phyloP scores from a whole-genome alignment of 345 rosid genomes.

The Anastatica hierochuntica region DNA sequence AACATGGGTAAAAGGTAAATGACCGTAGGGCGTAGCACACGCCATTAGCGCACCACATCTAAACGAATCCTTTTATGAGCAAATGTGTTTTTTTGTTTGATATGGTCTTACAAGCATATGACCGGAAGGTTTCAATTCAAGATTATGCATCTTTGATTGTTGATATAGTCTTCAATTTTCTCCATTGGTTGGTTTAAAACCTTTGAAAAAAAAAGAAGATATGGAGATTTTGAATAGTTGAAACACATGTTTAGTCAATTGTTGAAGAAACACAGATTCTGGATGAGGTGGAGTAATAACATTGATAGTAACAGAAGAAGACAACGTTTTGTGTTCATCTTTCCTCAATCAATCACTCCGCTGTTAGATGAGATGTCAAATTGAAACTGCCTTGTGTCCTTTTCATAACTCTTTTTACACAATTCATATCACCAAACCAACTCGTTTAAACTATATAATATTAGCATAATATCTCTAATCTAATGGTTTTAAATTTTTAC shows the following conservation, averaged over 20 bases:
- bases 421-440: not conserved
- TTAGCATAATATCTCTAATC: no score
- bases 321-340: constrained; percentile 8
- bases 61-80: no score
- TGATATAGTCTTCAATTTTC: not conserved
- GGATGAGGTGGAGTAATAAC: constrained; percentile 18
- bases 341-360: not conserved
- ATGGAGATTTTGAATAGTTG: constrained; percentile 1
- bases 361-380: constrained; percentile 24
- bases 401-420: constrained; percentile 8
- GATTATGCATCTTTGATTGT: not conserved
- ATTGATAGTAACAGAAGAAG: constrained; percentile 16
- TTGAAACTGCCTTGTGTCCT: constrained; percentile 15
- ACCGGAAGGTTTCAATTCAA: not conserved
- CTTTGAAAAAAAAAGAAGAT: not conserved
- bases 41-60: no score
- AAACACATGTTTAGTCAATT: constrained; percentile 6
- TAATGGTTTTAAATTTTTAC: no score
- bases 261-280: not conserved
- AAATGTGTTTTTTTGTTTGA: constrained; percentile 17
- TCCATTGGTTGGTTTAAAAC: constrained; percentile 1
- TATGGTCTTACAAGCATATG: not conserved
- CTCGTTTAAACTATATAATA: no score
- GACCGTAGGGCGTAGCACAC: no score
- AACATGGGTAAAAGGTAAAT: no score